phyloP scores from a whole-genome alignment of 495 filamentous ascomycete genomes.

The Wilcoxina mikolae region DNA sequence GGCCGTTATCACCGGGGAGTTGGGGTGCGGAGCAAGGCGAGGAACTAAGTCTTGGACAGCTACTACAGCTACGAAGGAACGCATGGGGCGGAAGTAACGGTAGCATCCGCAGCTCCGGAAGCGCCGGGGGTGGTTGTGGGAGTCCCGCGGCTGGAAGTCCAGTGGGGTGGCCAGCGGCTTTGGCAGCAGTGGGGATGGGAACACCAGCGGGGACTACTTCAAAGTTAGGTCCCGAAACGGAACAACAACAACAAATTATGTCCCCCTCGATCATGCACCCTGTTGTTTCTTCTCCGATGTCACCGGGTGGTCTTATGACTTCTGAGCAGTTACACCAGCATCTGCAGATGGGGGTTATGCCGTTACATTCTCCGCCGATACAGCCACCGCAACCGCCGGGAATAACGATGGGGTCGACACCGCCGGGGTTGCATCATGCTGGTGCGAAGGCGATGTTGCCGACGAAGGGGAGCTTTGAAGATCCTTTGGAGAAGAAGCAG shows the following conservation, averaged over 20 bases:
- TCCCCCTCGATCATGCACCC: too few species aligned
- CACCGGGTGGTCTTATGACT: too few species aligned
- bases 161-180: background rate
- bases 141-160: slow-evolving; percentile 11
- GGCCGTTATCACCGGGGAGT: slow-evolving; percentile 17
- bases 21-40: slow-evolving; percentile 10
- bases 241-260: too few species aligned
- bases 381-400: background rate
- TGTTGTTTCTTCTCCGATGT: too few species aligned
- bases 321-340: too few species aligned
- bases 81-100: slow-evolving; percentile 26
- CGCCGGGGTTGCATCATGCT: slow-evolving; percentile 19
- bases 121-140: slow-evolving; percentile 5
- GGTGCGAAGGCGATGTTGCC: slow-evolving; percentile 23
- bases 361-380: too few species aligned
- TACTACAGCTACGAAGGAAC: slow-evolving; percentile 14
- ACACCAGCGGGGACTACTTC: background rate
- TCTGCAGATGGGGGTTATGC: too few species aligned
- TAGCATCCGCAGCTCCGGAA: slow-evolving; percentile 11
- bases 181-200: background rate
- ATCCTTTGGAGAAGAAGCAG: background rate
- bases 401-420: slow-evolving; percentile 1
- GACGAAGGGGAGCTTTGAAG: slow-evolving; percentile 25
- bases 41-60: slow-evolving; percentile 6
- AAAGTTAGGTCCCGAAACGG: too few species aligned